Percentiles rank a stretch among this genome's conserved stretches.
phyloP scores from a whole-genome alignment of 352 stramenopile species.

The Phytopythium ostracodes region DNA sequence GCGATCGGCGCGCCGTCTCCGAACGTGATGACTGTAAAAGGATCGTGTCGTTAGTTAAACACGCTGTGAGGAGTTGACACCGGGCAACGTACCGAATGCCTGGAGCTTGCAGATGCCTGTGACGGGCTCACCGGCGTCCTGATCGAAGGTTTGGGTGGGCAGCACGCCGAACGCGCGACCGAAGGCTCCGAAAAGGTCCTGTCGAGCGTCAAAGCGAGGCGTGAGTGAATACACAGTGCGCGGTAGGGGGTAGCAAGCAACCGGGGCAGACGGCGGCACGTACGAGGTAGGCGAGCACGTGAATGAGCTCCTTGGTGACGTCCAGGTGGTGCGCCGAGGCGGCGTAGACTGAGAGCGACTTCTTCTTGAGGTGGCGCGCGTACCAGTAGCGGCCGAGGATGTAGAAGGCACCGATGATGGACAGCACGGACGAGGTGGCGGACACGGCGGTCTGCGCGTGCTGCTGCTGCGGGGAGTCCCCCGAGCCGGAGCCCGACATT shows the following conservation, averaged over 20 bases:
- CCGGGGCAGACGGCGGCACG: slow-evolving; percentile 4
- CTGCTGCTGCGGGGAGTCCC: slow-evolving; percentile 16
- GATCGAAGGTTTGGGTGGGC: slow-evolving; percentile 64
- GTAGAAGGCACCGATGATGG: slow-evolving; percentile 76
- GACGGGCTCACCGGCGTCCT: slow-evolving; percentile 43
- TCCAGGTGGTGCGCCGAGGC: slow-evolving; percentile 54
- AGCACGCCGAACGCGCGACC: slow-evolving; percentile 67
- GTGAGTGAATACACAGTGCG: neutral
- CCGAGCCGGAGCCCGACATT: slow-evolving; percentile 9
- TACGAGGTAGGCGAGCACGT: slow-evolving; percentile 80
- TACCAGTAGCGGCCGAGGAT: slow-evolving; percentile 85
- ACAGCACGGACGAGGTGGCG: slow-evolving; percentile 69
- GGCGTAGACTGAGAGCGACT: slow-evolving; percentile 38
- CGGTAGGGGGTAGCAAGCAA: too few relatives aligned
- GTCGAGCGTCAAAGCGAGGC: neutral
- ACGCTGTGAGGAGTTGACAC: neutral
- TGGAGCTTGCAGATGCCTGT: slow-evolving; percentile 66
- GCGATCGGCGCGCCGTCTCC: slow-evolving; percentile 66
- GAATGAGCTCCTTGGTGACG: slow-evolving; percentile 83
- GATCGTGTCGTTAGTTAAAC: neutral
- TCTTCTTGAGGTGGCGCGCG: slow-evolving; percentile 42
- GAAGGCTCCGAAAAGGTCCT: slow-evolving; percentile 70
- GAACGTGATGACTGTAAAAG: slow-evolving; percentile 63
- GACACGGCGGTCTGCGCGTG: slow-evolving; percentile 48
- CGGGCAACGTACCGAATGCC: slow-evolving; percentile 40